phyloP scores from a whole-genome alignment of 176 grass and related monocot species.

The Neostapfia colusana region DNA sequence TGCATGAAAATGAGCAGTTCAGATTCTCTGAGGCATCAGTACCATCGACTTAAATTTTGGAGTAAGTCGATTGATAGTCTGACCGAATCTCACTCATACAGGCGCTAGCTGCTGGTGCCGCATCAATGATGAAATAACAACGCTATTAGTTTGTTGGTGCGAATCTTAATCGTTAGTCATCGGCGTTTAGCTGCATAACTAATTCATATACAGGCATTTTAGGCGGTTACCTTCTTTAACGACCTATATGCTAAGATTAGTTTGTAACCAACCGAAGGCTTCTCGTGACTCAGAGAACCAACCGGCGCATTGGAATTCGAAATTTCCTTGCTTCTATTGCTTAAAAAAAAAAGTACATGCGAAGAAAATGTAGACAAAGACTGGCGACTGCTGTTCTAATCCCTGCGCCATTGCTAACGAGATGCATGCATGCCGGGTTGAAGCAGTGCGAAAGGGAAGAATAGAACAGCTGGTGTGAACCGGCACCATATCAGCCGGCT shows the following conservation, averaged over 20 bases:
- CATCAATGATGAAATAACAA: conserved; percentile 6
- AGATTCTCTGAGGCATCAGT: conserved; percentile 24
- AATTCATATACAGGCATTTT: conserved; percentile 16
- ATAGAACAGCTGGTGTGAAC: neutral
- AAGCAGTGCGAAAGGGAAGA: neutral
- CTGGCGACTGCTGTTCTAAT: no score
- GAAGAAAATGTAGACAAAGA: no score
- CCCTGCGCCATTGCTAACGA: neutral
- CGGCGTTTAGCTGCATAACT: conserved; percentile 4
- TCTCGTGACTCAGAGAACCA: neutral
- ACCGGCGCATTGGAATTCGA: conserved; percentile 9
- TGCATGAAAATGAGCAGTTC: conserved; percentile 19
- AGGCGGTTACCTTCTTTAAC: conserved; percentile 46
- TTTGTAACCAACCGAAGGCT: neutral
- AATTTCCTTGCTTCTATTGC: neutral
- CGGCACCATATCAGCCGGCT: neutral
- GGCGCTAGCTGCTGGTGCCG: conserved; percentile 30
- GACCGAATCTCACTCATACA: conserved; percentile 43
- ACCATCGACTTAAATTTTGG: conserved; percentile 6
- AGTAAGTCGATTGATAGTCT: neutral
- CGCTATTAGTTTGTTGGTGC: conserved; percentile 30
- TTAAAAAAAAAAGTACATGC: no score
- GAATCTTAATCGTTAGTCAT: conserved; percentile 19
- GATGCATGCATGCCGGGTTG: neutral
- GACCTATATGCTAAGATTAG: conserved; percentile 22